Evolutionary conservation across 176 grass and related monocot genomes (phyloP).

Genomic region (Avena atlantica): DNA sequence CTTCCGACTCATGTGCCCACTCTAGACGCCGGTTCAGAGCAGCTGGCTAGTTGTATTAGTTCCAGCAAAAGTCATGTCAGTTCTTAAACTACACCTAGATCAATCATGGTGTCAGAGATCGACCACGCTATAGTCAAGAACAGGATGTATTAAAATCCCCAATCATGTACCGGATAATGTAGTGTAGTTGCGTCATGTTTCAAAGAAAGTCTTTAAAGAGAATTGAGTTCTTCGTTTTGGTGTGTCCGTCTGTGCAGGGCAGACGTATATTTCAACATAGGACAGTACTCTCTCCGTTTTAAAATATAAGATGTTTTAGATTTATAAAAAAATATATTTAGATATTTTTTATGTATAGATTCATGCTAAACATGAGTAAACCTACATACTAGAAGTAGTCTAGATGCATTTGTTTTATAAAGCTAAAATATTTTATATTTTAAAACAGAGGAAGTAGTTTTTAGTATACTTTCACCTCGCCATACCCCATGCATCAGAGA

Average conservation of each 20-base stretch:
- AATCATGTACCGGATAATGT: neutral
- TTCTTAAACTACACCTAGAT: neutral
- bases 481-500: neutral
- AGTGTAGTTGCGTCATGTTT: neutral
- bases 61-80: neutral
- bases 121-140: neutral
- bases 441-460: neutral
- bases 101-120: neutral
- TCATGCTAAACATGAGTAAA: too few relatives aligned
- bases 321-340: too few relatives aligned
- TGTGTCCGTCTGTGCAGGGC: neutral
- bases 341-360: too few relatives aligned
- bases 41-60: too few relatives aligned
- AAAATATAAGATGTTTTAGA: too few relatives aligned
- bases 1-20: too few relatives aligned
- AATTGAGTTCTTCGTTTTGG: neutral
- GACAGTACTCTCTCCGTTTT: neutral
- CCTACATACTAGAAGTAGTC: too few relatives aligned
- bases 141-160: neutral
- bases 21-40: neutral
- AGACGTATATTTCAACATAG: neutral
- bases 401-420: too few relatives aligned
- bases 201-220: neutral
- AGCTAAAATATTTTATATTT: too few relatives aligned
- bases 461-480: neutral